phyloP scores from a whole-genome alignment of 2,329 filamentous ascomycete species.

The Neofusicoccum sp. region DNA sequence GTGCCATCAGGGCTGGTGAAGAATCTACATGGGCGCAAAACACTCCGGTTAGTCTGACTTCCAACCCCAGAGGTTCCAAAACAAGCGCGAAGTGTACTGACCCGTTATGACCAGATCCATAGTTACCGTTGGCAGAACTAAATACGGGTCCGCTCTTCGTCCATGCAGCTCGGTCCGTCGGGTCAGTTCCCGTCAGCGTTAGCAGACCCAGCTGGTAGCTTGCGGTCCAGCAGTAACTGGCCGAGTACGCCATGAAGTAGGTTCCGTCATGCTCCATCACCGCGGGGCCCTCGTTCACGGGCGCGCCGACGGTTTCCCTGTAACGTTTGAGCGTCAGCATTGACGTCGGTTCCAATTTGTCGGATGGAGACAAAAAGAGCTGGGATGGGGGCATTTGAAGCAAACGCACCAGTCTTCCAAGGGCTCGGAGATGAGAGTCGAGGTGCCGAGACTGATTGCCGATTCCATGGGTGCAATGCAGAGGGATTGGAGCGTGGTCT shows the following conservation, averaged over 20 bases:
- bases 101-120: slow-evolving; percentile 57
- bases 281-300: slow-evolving; percentile 57
- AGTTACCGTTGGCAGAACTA: slow-evolving; percentile 55
- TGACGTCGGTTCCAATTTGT: background rate
- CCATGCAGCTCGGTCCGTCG: slow-evolving; percentile 48
- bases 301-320: slow-evolving; percentile 45
- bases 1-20: slow-evolving; percentile 56
- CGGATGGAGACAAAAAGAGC: slow-evolving; percentile 4
- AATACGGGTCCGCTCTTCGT: slow-evolving; percentile 54
- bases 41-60: too few species aligned
- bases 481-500: slow-evolving; percentile 42
- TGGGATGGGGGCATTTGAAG: background rate
- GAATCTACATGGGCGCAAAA: slow-evolving; percentile 41
- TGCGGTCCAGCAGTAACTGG: slow-evolving; percentile 57
- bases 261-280: slow-evolving; percentile 53
- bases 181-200: slow-evolving; percentile 51
- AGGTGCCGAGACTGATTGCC: slow-evolving; percentile 45
- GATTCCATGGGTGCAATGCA: slow-evolving; percentile 43
- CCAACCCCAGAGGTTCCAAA: too few species aligned
- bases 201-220: slow-evolving; percentile 55
- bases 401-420: slow-evolving; percentile 44
- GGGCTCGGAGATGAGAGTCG: slow-evolving; percentile 52
- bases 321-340: background rate
- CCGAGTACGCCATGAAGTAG: slow-evolving; percentile 55
- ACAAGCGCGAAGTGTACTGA: slow-evolving; percentile 16